Conservation (phyloP, 352 stramenopile species). For the Globisporangium alternatum region DNA sequence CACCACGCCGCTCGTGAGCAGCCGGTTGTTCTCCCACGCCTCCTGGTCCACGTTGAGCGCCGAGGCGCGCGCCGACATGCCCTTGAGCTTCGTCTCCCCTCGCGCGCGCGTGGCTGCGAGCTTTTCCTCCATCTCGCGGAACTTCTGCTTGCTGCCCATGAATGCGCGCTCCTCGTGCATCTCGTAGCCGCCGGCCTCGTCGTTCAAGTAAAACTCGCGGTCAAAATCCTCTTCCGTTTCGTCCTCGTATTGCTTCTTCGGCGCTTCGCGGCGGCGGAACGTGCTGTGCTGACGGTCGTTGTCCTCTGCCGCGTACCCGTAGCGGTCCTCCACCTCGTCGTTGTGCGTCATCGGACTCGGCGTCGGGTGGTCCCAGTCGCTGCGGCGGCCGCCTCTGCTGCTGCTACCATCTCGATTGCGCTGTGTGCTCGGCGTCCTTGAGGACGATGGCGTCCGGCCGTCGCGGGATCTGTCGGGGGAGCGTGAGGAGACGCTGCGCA, state of each 20-base stretch:
- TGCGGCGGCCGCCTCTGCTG: constrained; percentile 13
- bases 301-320: constrained; percentile 16
- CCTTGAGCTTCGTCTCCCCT: constrained; percentile 87
- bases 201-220: constrained; percentile 94
- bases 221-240: constrained; percentile 92
- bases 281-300: constrained; percentile 8
- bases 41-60: constrained; percentile 96
- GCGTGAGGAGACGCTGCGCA: constrained; percentile 47
- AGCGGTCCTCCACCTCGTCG: constrained; percentile 9
- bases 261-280: constrained; percentile 24
- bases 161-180: constrained; percentile 81
- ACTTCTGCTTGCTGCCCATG: constrained; percentile 90
- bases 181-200: constrained; percentile 75
- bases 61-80: constrained; percentile 89
- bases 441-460: background rate
- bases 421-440: constrained; percentile 29
- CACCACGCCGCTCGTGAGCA: constrained; percentile 94
- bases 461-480: constrained; percentile 5
- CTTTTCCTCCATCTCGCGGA: constrained; percentile 87
- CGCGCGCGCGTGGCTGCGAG: constrained; percentile 76
- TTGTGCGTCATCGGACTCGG: constrained; percentile 31
- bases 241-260: constrained; percentile 82
- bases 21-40: constrained; percentile 97
- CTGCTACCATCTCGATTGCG: constrained; percentile 7
- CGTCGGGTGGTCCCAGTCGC: constrained; percentile 53